Evolutionary conservation across 768 basidiomycete genomes (phyloP), one percentile per base, ranked within the genome.

Genomic region (Russula brevipes): DNA sequence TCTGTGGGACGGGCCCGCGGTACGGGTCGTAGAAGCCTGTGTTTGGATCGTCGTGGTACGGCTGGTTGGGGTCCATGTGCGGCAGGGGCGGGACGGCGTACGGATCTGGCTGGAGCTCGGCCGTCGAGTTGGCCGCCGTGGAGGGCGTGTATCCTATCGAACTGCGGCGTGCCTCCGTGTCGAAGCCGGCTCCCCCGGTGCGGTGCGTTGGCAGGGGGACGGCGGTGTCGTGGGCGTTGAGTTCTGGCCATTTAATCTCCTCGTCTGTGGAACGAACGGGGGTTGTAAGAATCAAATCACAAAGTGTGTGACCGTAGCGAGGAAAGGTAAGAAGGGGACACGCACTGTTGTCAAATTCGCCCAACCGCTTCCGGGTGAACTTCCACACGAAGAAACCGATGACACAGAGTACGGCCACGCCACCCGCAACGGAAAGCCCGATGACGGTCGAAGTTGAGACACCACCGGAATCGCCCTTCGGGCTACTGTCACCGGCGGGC

Each of bases 191-290:
- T 31, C 87, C 81, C 62, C 87, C 89, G 1, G 88, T 86, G 61
- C 83, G 81, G 59, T 83, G 77, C 0, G 86, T 83, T 19, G 89
- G 89, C 9, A 91, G 78, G 16, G 89, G 73, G 39, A 69, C 65
- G 33, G 66, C 59, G 10, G 69, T 62, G 38, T 77, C 80, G 65
- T 90, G 89, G 2, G 82, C 74, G 72, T 91, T 90, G 42, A 92
- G 81, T 69, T 94, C 91, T 3, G 91, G 91, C 91, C 91, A 94
- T 75, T 92, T 92, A 75, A 94, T 94, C 19, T 88, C 88, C 74
- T 91, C 89, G 69, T 81, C 89, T 91, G 70, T 11, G 51, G 17
- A 16, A 42, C 2, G 35, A 1, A 19, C 19, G 36, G 6, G 17
- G 45, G 17, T 14, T 45, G 3, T 3, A 45, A 16, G 17, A 16